A percentile compares a stretch with the other conserved stretches of the same genome.
Evolutionary conservation across 805 yeast species (phyloP).

Genomic region (Barnettozyma sucrosica): DNA sequence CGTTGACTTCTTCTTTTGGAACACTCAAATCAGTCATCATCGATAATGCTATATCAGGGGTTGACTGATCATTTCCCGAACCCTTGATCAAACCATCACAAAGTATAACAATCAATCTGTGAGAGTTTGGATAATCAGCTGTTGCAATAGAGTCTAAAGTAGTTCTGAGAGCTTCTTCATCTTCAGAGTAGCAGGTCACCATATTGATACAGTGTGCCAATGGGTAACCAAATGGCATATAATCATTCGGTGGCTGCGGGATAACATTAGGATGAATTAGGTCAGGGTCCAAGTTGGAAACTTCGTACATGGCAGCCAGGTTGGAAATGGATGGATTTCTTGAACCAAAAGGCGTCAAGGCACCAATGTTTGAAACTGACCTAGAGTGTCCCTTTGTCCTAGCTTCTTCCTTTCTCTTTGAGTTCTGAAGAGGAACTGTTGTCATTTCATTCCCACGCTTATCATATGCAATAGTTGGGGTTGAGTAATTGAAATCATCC

Average conservation of each 20-base stretch:
- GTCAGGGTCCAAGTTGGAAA: slow-evolving; percentile 49
- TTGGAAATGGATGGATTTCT: slow-evolving; percentile 23
- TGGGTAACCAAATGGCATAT: slow-evolving; percentile 82
- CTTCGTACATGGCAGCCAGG: slow-evolving; percentile 20
- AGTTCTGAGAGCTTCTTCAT: slow-evolving; percentile 75
- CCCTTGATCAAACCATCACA: slow-evolving; percentile 97
- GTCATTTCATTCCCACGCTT: slow-evolving; percentile 29
- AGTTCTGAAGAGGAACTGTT: slow-evolving; percentile 66
- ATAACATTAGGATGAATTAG: slow-evolving; percentile 71
- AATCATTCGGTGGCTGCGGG: slow-evolving; percentile 86
- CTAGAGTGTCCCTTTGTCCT: slow-evolving; percentile 14
- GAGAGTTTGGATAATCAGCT: slow-evolving; percentile 93
- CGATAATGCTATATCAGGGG: slow-evolving; percentile 83
- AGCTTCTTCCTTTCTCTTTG: slow-evolving; percentile 19
- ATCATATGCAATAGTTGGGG: slow-evolving; percentile 7
- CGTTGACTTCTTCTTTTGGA: slow-evolving; percentile 68
- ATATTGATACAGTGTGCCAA: slow-evolving; percentile 66
- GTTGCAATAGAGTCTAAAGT: slow-evolving; percentile 92
- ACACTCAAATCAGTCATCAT: slow-evolving; percentile 79
- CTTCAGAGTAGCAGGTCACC: slow-evolving; percentile 95
- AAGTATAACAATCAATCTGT: slow-evolving; percentile 74
- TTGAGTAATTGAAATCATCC: slow-evolving; percentile 13
- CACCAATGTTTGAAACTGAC: slow-evolving; percentile 9
- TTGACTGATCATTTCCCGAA: slow-evolving; percentile 78
- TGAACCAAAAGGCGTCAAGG: slow-evolving; percentile 19